Percentiles rank a stretch among this genome's conserved stretches.
These are phyloP conservation scores for Entoloma clypeatum DNA, from an alignment of 1,284 basidiomycete species.

Conservation along the genomic window DNA sequence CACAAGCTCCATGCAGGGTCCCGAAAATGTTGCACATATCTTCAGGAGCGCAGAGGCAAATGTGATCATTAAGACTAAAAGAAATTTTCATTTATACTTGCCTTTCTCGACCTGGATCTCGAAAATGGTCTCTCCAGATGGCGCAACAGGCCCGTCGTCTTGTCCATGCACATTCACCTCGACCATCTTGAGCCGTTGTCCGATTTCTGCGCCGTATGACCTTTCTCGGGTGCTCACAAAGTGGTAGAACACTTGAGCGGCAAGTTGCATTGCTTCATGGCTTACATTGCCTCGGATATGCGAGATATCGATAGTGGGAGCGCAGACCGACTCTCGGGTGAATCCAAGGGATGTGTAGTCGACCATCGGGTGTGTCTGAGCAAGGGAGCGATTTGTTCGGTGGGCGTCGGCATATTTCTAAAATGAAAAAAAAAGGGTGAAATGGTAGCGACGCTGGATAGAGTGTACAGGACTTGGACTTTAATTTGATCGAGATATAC, in stretches of 20 bases:
- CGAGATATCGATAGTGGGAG: slow-evolving; percentile 23
- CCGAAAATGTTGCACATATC: slow-evolving; percentile 43
- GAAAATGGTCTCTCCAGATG: slow-evolving; percentile 33
- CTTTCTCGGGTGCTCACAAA: slow-evolving; percentile 33
- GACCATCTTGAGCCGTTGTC: slow-evolving; percentile 31
- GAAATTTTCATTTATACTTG: slow-evolving; percentile 20
- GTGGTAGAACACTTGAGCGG: slow-evolving; percentile 31
- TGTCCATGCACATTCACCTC: slow-evolving; percentile 36
- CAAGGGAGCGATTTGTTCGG: too few relatives aligned
- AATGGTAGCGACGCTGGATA: too few relatives aligned
- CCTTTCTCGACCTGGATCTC: slow-evolving; percentile 39
- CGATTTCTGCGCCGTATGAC: slow-evolving; percentile 37
- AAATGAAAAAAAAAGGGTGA: too few relatives aligned
- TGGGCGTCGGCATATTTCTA: too few relatives aligned
- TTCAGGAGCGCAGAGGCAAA: slow-evolving; percentile 13
- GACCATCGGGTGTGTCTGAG: slow-evolving; percentile 11
- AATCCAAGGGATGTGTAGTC: slow-evolving; percentile 5
- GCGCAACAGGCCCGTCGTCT: slow-evolving; percentile 15
- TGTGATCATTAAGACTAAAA: neutral
- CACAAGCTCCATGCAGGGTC: slow-evolving; percentile 41
- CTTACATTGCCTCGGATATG: slow-evolving; percentile 37
- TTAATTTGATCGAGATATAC: too few relatives aligned
- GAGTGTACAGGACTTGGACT: too few relatives aligned
- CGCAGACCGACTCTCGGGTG: slow-evolving; percentile 7
- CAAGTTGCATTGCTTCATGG: slow-evolving; percentile 33